Evolutionary conservation across 805 yeast genomes (phyloP), one percentile per base, ranked within the genome.

Genomic region (Starmerella stellata): DNA sequence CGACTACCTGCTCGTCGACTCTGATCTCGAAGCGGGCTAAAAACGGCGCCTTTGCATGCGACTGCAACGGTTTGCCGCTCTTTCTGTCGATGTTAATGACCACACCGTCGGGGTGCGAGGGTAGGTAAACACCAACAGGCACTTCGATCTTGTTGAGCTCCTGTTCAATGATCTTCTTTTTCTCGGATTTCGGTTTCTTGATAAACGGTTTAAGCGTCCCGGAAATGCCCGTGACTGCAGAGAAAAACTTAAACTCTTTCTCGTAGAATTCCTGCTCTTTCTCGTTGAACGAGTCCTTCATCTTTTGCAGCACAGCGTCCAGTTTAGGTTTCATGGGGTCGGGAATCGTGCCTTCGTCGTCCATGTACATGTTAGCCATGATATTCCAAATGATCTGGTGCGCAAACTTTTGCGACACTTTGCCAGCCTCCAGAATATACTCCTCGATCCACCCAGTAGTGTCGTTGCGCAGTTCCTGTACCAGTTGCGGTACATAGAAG

Each of bases 321-420:
- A 90, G 64, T 2, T 66, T 66, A 1, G 95, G 95, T 57, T 87
- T 87, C 52, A 87, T 63, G 1, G 70, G 64, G 58, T 85, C 94
- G 3, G 92, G 90, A 5, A 70, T 66, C 0, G 72, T 64, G 0
- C 82, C 75, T 8, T 87, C 94, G 50, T 87, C 96, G 54, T 80
- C 95, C 49, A 76, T 78, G 58, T 70, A 90, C 44, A 83, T 72
- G 54, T 92, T 90, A 1, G 99, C 96, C 52, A 78, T 60, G 79
- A 90, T 82, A 53, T 90, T 90, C 99, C 99, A 90, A 39, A 90
- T 82, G 47, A 90, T 85, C 59, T 90, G 99, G 58, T 90, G 99
- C 0, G 96, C 85, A 65, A 90, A 90, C 44, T 87, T 63, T 48
- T 80, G 92, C 21, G 90, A 76, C 13, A 83, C 80, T 53, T 78